A percentile compares a stretch with the other conserved stretches of the same genome.
Evolutionary conservation across 768 basidiomycete genomes (phyloP).

Genomic region (Pulveroboletus frians): DNA sequence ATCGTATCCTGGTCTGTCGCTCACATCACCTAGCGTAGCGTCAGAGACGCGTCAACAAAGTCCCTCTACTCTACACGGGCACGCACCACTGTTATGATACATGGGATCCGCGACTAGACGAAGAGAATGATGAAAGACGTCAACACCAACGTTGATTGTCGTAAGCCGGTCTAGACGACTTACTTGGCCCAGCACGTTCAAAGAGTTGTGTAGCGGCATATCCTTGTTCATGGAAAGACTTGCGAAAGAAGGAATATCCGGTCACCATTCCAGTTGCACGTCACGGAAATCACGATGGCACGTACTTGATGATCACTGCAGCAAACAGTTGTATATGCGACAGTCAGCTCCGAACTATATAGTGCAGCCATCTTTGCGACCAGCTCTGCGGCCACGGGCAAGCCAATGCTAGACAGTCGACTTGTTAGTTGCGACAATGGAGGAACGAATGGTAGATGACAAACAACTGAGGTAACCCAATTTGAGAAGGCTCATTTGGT

Average conservation of each 20-base stretch:
- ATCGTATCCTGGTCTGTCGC: slow-evolving; percentile 75
- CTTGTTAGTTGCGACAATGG: not conserved
- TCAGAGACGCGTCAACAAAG: not conserved
- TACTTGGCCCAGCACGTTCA: slow-evolving; percentile 75
- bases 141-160: not conserved
- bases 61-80: not conserved
- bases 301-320: slow-evolving; percentile 87
- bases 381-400: slow-evolving; percentile 68
- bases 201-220: slow-evolving; percentile 86
- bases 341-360: slow-evolving; percentile 74
- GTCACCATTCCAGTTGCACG: not conserved
- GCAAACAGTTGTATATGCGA: slow-evolving; percentile 72
- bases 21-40: slow-evolving; percentile 57
- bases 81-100: slow-evolving; percentile 78
- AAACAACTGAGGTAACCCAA: slow-evolving; percentile 72
- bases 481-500: slow-evolving; percentile 72
- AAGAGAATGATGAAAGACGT: not conserved
- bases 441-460: slow-evolving; percentile 20
- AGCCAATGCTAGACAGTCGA: slow-evolving; percentile 56
- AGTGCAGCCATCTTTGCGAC: slow-evolving; percentile 70
- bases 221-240: slow-evolving; percentile 80
- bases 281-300: not conserved
- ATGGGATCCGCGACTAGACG: slow-evolving; percentile 73
- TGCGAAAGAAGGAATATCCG: not conserved
- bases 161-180: slow-evolving; percentile 7